Evolutionary conservation across 1,139 yeast genomes (phyloP).

Genomic region (Fermentozyma sake): DNA sequence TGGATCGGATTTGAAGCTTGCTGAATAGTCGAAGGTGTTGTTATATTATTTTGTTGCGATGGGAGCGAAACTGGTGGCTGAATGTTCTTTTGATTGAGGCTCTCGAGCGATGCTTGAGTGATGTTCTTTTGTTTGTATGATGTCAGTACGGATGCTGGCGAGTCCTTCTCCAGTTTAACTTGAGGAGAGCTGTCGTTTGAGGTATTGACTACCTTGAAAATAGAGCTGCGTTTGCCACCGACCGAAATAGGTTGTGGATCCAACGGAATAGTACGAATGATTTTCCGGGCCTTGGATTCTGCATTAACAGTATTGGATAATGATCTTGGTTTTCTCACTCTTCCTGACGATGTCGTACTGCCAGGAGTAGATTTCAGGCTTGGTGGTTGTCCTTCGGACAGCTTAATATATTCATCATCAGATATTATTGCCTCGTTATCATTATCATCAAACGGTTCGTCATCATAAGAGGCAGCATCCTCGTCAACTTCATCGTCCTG

Average conservation of each 20-base stretch:
- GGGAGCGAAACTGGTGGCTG: not conserved
- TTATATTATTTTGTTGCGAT: not conserved
- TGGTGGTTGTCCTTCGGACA: slow-evolving; percentile 5
- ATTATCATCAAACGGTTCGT: slow-evolving; percentile 22
- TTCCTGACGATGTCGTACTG: slow-evolving; percentile 27
- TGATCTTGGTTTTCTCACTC: slow-evolving; percentile 39
- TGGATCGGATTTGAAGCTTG: not conserved
- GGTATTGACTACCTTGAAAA: slow-evolving; percentile 36
- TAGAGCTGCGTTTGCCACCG: slow-evolving; percentile 31
- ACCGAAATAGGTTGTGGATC: slow-evolving; percentile 73
- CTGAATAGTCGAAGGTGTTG: not conserved
- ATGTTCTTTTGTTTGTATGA: no score
- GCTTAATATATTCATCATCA: slow-evolving; percentile 2
- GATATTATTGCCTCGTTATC: slow-evolving; percentile 17
- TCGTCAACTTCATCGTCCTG: slow-evolving; percentile 14
- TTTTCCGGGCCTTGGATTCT: slow-evolving; percentile 66
- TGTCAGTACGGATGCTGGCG: slow-evolving; percentile 3
- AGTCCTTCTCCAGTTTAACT: slow-evolving; percentile 9
- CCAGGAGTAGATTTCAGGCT: slow-evolving; percentile 39
- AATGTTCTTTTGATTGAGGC: no score
- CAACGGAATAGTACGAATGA: slow-evolving; percentile 71
- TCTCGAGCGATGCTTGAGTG: no score
- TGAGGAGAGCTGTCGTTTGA: slow-evolving; percentile 27
- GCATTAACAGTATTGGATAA: slow-evolving; percentile 55
- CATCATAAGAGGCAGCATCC: slow-evolving; percentile 15